Conservation (phyloP, 148 eudicot genomes). For the Heliamphora exappendiculata region DNA sequence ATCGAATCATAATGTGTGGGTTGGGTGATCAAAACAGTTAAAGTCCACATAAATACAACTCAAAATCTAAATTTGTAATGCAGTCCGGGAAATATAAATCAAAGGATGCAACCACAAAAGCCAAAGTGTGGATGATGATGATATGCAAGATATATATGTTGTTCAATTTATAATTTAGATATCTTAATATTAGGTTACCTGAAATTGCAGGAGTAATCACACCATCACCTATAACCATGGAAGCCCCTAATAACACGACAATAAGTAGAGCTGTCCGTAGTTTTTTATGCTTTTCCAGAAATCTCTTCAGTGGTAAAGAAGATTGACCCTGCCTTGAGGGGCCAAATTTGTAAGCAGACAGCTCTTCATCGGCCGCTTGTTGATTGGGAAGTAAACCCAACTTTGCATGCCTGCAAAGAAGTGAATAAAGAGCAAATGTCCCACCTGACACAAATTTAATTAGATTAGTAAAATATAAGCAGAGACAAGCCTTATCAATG, state of each 20-base stretch:
- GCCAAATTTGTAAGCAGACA: constrained; percentile 75
- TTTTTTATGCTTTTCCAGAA: constrained; percentile 75
- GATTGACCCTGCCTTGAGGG: constrained; percentile 30
- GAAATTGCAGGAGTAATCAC: constrained; percentile 94
- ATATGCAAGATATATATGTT: background rate
- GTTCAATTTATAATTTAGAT: background rate
- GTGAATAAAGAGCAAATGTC: constrained; percentile 89
- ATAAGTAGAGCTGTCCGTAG: constrained; percentile 55
- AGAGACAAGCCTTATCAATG: background rate
- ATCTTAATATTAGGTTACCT: constrained; percentile 32
- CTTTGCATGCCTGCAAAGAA: constrained; percentile 92
- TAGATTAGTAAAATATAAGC: background rate
- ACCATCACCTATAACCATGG: constrained; percentile 98
- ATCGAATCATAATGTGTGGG: background rate
- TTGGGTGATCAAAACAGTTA: background rate
- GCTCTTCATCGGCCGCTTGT: constrained; percentile 97
- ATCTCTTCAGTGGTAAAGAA: constrained; percentile 54
- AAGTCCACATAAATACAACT: background rate
- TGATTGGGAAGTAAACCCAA: constrained; percentile 93
- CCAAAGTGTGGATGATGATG: background rate
- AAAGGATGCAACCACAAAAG: background rate
- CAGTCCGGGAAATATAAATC: background rate
- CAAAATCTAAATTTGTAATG: background rate
- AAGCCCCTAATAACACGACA: constrained; percentile 72
- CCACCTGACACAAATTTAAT: constrained; percentile 53